Evolutionary conservation across 2,329 filamentous ascomycete genomes (phyloP).

Genomic region (Colletotrichum agaves): DNA sequence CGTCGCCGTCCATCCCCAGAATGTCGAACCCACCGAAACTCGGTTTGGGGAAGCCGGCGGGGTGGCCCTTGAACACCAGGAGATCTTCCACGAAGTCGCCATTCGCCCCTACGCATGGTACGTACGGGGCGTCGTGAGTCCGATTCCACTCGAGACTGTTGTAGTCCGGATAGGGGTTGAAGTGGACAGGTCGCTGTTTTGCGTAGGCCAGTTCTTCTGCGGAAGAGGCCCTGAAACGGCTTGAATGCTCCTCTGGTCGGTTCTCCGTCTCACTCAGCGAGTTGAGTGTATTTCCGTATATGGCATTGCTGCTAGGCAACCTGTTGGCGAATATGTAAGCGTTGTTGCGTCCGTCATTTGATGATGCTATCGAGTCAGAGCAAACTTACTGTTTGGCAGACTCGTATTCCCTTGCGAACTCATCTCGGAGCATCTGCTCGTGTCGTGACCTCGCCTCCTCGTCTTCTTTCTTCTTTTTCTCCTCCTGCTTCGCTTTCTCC

Average conservation of each 20-base stretch:
- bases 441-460: conserved; percentile 40
- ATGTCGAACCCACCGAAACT: conserved; percentile 71
- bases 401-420: conserved; percentile 48
- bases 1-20: conserved; percentile 68
- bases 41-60: conserved; percentile 67
- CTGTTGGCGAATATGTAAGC: conserved; percentile 42
- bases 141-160: conserved; percentile 70
- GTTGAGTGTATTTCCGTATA: conserved; percentile 67
- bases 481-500: conserved; percentile 27
- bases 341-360: conserved; percentile 29
- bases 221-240: conserved; percentile 30
- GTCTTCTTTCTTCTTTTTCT: conserved; percentile 24
- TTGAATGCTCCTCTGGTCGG: conserved; percentile 45
- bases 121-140: conserved; percentile 67
- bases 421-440: conserved; percentile 46
- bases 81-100: conserved; percentile 70
- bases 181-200: conserved; percentile 62
- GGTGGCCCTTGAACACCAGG: conserved; percentile 71
- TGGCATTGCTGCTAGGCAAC: conserved; percentile 57
- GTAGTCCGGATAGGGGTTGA: conserved; percentile 79
- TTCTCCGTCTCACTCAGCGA: conserved; percentile 55
- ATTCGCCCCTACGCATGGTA: conserved; percentile 72
- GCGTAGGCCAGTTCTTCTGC: conserved; percentile 46
- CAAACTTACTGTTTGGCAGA: conserved; percentile 52
- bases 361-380: conserved; percentile 34